Base-by-base conservation (phyloP, 208 protist species). In the Crithidia thermophila region DNA sequence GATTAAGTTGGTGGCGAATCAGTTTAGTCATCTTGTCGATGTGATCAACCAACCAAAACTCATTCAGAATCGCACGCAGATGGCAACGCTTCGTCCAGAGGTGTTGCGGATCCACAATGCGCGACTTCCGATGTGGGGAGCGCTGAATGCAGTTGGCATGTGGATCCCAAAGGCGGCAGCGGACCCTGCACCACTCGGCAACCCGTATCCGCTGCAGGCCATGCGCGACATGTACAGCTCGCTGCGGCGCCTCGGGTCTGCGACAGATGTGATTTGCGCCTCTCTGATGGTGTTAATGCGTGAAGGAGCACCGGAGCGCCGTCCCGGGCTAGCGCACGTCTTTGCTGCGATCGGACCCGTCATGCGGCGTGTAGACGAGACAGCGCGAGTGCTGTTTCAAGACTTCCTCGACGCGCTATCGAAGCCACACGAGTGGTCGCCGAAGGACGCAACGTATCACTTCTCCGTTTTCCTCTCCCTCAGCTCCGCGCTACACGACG, bases 321-420 rank as follows among this genome's bases (percentile, higher is more conserved):
- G 39, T 16, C 36, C 51, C n/a, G 30, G 53, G 7, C 25, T 55
- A 28, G 31, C 43, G n/a, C 42, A 60, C 46, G 60, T 70, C 16
- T 34, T 69, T 13, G 47, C 23, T 9, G 61, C 71, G 1, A 21
- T 77, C 0, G 55, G 66, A 1, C 77, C 79, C 7, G 53, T 84
- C 13, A 64, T 86, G 39, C 65, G 50, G 25, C 53, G 59, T 66
- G 77, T 89, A 16, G 64, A 84, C 27, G 4, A 14, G n/a, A 61
- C 66, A 18, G 62, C 49, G 23, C 62, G 68, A 6, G 21, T 67
- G 16, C 65, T 85, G 10, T 58, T 89, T 60, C 72, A 80, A 36
- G 79, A 85, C 67, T 84, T 85, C 68, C 67, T 87, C 18, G 67
- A 80, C 56, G 75, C 85, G 4, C 28, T 85, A n/a, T 61, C 73